These are phyloP conservation scores for Cyberlindnera xishuangbannaensis DNA, from an alignment of 805 yeast species.

Conservation along the genomic window DNA sequence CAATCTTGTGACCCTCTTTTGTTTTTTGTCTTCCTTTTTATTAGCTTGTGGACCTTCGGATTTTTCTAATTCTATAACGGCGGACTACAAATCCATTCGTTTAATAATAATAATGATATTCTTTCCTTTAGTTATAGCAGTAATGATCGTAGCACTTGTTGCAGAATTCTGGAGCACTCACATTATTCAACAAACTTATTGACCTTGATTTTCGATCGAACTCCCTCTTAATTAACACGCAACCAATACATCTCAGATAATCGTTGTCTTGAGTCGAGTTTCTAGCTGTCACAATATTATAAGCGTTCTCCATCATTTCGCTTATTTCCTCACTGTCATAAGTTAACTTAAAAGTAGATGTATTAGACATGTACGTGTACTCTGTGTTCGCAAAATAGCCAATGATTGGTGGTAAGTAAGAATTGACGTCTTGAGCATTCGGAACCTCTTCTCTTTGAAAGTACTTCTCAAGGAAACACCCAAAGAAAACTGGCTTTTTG, in stretches of 20 bases:
- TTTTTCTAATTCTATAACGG: no score
- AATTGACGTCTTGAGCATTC: constrained; percentile 8
- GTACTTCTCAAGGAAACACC: constrained; percentile 42
- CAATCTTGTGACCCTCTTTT: neutral
- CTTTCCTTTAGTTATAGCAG: constrained; percentile 31
- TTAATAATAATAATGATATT: no score
- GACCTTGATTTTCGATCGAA: constrained; percentile 35
- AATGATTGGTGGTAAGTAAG: constrained; percentile 45
- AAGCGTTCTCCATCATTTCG: constrained; percentile 47
- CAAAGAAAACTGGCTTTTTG: constrained; percentile 70
- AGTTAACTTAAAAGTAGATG: constrained; percentile 53
- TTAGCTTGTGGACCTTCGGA: no score
- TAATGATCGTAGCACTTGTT: constrained; percentile 31
- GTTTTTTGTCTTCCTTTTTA: no score
- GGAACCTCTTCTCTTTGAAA: constrained; percentile 11
- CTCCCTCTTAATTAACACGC: constrained; percentile 49
- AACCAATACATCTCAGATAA: constrained; percentile 47
- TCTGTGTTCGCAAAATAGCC: constrained; percentile 45
- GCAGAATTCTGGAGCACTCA: constrained; percentile 30
- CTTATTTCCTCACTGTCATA: constrained; percentile 39
- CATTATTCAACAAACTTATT: constrained; percentile 16
- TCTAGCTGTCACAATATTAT: constrained; percentile 40
- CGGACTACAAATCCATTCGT: no score
- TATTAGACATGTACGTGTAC: constrained; percentile 41
- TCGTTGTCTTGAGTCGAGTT: constrained; percentile 33